Conservation (phyloP, 140 eudicot genomes). For the Flaveria floridana region DNA sequence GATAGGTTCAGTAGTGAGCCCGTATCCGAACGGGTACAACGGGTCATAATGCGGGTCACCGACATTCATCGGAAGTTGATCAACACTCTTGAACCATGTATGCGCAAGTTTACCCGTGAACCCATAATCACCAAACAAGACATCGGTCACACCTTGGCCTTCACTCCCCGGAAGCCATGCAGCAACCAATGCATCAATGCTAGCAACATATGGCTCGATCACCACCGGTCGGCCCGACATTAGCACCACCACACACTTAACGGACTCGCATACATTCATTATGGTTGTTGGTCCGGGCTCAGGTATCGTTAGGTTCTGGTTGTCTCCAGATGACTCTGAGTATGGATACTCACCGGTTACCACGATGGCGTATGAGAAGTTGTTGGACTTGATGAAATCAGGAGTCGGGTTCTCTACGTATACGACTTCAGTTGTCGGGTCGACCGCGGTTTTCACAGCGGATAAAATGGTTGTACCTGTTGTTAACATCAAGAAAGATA, state of each 20-base stretch:
- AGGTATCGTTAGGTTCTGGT: conserved; percentile 47
- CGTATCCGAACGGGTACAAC: conserved; percentile 63
- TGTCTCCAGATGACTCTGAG: conserved; percentile 61
- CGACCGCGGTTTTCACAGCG: conserved; percentile 48
- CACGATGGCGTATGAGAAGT: conserved; percentile 60
- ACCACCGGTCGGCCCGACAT: conserved; percentile 68
- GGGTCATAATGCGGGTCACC: conserved; percentile 74
- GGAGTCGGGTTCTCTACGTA: conserved; percentile 51
- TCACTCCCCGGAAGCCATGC: conserved; percentile 73
- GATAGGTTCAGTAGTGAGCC: conserved; percentile 47
- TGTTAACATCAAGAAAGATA: background rate
- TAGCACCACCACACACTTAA: conserved; percentile 65
- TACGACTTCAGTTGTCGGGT: conserved; percentile 49
- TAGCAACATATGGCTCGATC: conserved; percentile 52
- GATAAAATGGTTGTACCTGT: conserved; percentile 64
- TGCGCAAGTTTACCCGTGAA: conserved; percentile 58
- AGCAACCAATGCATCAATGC: conserved; percentile 65
- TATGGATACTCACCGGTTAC: conserved; percentile 69
- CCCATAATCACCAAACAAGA: conserved; percentile 62
- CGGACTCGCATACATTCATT: conserved; percentile 47
- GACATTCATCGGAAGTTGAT: conserved; percentile 71
- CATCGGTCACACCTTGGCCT: conserved; percentile 78
- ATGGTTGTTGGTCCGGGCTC: conserved; percentile 49
- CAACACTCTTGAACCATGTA: conserved; percentile 79
- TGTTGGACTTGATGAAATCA: conserved; percentile 37